Base-by-base conservation (phyloP, 805 yeast genomes). In the Sugiyamaella marilandica region DNA sequence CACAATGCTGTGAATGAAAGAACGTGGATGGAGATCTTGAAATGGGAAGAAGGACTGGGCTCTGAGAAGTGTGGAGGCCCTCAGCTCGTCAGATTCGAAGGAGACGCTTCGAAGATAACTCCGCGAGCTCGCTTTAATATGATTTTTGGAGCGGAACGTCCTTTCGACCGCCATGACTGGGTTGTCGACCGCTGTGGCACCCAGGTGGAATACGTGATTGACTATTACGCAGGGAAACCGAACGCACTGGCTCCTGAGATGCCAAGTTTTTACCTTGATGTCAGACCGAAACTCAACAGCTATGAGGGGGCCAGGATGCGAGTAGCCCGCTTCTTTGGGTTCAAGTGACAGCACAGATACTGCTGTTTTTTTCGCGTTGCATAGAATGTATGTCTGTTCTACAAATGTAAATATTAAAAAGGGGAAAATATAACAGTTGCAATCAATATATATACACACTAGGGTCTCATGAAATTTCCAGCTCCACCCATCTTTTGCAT, bases 151-250 rank as follows among this genome's bases (percentile, higher is more conserved):
- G 75, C 79, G 53, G 82, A 81, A 47, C 78, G 78, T 56, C 99
- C 99, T 0, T 92, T 92, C 70, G 99, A 92, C 70, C 79, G 99
- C 62, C 99, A 92, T 66, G 99, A 92, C 69, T 92, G 99, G 99
- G 74, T 78, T 5, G 78, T 92, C 10, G 83, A 86, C 62, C 74
- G 97, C 50, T 88, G 97, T 68, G 98, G 98, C 2, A 77, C 72
- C 19, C 77, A 79, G 48, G 78, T 92, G 18, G 97, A 89, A 47
- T 92, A 92, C 62, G 97, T 92, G 43, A 92, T 92, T 63, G 99
- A 92, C 68, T 92, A 90, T 66, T 92, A 92, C 69, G 67, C 80
- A 10, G 84, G 85, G 5, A 78, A 76, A 50, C 75, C 82, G 8
- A 72, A 73, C 52, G 75, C 78, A 2, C 52, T 61, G 19, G 67